phyloP scores from a whole-genome alignment of 2,329 filamentous ascomycete genomes.

The Anthostomella pinea region DNA sequence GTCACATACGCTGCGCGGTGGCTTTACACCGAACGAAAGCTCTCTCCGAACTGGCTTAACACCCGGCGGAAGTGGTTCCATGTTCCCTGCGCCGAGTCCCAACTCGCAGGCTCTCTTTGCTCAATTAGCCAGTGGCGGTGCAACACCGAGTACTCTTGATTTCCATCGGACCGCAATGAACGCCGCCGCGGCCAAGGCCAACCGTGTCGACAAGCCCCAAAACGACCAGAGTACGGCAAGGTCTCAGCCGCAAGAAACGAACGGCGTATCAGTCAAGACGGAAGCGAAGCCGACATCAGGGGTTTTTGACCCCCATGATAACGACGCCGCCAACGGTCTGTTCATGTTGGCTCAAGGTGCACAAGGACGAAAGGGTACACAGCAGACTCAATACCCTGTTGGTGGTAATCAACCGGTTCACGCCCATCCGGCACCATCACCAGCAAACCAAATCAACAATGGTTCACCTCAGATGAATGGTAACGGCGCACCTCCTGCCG shows the following conservation, averaged over 20 bases:
- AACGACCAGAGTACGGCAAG: slow-evolving; percentile 36
- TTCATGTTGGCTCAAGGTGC: slow-evolving; percentile 80
- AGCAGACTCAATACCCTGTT: slow-evolving; percentile 49
- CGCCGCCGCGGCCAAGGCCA: slow-evolving; percentile 64
- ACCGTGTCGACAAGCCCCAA: slow-evolving; percentile 41
- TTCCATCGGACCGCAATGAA: slow-evolving; percentile 92
- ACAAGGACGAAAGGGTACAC: slow-evolving; percentile 53
- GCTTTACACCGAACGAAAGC: slow-evolving; percentile 96
- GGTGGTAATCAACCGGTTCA: slow-evolving; percentile 44
- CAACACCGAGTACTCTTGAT: slow-evolving; percentile 86
- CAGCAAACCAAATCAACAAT: slow-evolving; percentile 38
- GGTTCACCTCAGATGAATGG: slow-evolving; percentile 52
- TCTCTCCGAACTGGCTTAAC: slow-evolving; percentile 88
- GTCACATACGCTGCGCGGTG: slow-evolving; percentile 67
- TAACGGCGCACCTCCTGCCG: slow-evolving; percentile 45
- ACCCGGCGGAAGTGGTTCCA: slow-evolving; percentile 90
- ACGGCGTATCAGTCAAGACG: slow-evolving; percentile 43
- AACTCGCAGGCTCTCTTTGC: slow-evolving; percentile 82
- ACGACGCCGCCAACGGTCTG: slow-evolving; percentile 91
- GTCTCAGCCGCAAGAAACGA: slow-evolving; percentile 55
- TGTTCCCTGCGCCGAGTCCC: slow-evolving; percentile 91
- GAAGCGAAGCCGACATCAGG: slow-evolving; percentile 55
- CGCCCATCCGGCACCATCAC: slow-evolving; percentile 43
- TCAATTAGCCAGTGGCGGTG: slow-evolving; percentile 73
- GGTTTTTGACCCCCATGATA: slow-evolving; percentile 83